phyloP scores from a whole-genome alignment of 306 rosid genomes.

The Cucurbita argyrosperma region DNA sequence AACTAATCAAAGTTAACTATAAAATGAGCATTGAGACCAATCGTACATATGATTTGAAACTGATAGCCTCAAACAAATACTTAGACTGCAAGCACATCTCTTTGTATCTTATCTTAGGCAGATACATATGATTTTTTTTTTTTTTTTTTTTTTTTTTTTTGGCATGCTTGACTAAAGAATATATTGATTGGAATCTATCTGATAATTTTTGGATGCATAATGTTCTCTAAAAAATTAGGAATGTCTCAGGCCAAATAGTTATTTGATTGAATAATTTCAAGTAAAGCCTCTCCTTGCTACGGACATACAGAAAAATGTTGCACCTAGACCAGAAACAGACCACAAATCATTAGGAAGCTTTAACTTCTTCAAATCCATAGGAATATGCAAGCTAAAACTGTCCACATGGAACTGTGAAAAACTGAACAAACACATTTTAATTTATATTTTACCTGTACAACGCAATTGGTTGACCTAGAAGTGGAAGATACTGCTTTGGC shows the following conservation, averaged over 20 bases:
- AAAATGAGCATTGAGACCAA: not conserved
- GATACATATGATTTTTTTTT: too few species aligned
- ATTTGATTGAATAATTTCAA: not conserved
- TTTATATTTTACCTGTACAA: constrained; percentile 41
- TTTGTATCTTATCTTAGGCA: not conserved
- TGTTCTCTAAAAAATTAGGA: not conserved
- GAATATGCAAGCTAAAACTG: not conserved
- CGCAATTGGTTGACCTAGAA: constrained; percentile 79
- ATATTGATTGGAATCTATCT: not conserved
- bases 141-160: too few species aligned
- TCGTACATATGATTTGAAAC: not conserved
- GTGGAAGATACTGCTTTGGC: constrained; percentile 99
- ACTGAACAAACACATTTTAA: not conserved
- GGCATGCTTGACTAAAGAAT: not conserved
- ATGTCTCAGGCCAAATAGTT: not conserved
- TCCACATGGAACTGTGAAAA: not conserved
- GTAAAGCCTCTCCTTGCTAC: not conserved
- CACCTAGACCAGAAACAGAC: not conserved
- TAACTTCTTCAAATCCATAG: not conserved
- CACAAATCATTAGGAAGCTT: not conserved
- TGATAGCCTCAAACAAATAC: not conserved
- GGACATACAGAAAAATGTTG: not conserved
- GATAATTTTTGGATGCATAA: not conserved
- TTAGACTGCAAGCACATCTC: not conserved
- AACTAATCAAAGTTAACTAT: not conserved